Evolutionary conservation across 2,329 filamentous ascomycete genomes (phyloP).

Genomic region (Sclerotinia trifoliorum): DNA sequence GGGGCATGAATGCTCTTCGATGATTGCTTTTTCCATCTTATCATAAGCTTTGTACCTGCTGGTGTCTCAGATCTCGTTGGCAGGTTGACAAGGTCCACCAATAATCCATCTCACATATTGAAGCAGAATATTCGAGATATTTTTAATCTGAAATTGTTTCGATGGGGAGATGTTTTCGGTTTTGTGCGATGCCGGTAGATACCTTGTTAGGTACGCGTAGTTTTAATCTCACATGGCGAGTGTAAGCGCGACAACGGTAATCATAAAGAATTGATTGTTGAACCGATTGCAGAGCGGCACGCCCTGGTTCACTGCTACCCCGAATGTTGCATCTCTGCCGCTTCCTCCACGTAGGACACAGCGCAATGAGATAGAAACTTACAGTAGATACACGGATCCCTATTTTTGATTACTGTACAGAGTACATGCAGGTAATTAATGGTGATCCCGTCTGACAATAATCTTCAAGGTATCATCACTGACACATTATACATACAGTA

Average conservation of each 20-base stretch:
- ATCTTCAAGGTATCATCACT: background rate
- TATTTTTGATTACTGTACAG: background rate
- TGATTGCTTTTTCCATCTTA: constrained; percentile 1
- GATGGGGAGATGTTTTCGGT: background rate
- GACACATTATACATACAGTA: background rate
- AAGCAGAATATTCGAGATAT: background rate
- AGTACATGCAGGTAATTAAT: background rate
- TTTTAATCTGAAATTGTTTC: background rate
- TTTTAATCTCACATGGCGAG: background rate
- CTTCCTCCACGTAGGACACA: background rate
- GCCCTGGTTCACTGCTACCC: constrained; percentile 2
- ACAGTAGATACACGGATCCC: background rate
- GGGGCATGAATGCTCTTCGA: constrained; percentile 9
- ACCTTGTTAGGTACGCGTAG: background rate
- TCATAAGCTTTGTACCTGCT: constrained; percentile 13
- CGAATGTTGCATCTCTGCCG: constrained; percentile 15
- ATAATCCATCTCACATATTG: background rate
- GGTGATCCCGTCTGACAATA: constrained; percentile 1
- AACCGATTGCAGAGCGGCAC: background rate
- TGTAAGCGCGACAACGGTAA: constrained; percentile 12
- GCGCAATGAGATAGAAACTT: background rate
- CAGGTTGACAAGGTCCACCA: constrained; percentile 7
- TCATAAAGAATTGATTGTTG: constrained; percentile 10
- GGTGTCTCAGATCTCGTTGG: constrained; percentile 20
- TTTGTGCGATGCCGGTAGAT: constrained; percentile 12